Conservation (phyloP, 176 grass and related monocot genomes). For the Oryza brachyantha region DNA sequence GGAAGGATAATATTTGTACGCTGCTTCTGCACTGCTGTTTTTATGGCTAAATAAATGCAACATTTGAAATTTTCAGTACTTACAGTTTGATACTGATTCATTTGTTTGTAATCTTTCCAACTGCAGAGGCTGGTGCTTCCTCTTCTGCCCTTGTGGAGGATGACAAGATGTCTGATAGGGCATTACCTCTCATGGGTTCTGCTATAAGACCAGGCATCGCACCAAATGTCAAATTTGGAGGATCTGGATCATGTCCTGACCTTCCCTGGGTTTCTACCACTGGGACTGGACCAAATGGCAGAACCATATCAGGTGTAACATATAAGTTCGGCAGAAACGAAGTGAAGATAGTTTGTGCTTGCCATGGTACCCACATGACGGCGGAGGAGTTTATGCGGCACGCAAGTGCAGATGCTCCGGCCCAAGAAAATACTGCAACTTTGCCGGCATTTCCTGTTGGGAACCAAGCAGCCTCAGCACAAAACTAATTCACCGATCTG, state of each 20-base stretch:
- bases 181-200: slow-evolving; percentile 43
- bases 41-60: not conserved
- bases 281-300: slow-evolving; percentile 60
- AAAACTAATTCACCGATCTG: slow-evolving; percentile 36
- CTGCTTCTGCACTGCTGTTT: not conserved
- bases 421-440: slow-evolving; percentile 41
- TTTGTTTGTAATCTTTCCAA: slow-evolving; percentile 1
- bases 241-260: slow-evolving; percentile 74
- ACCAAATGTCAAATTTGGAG: slow-evolving; percentile 81
- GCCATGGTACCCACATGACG: slow-evolving; percentile 81
- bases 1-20: slow-evolving; percentile 4
- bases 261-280: slow-evolving; percentile 96
- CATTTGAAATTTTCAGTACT: slow-evolving; percentile 1
- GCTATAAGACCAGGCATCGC: slow-evolving; percentile 69
- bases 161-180: slow-evolving; percentile 44
- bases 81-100: not conserved
- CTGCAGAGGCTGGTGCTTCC: slow-evolving; percentile 43
- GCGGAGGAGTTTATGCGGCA: slow-evolving; percentile 75
- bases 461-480: slow-evolving; percentile 53
- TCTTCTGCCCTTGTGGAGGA: slow-evolving; percentile 47
- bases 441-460: slow-evolving; percentile 34
- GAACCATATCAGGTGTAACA: slow-evolving; percentile 91
- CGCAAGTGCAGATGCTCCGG: slow-evolving; percentile 49
- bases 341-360: slow-evolving; percentile 84
- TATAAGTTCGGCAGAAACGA: slow-evolving; percentile 75